Conservation (phyloP, 2,329 filamentous ascomycete genomes). For the Venturia oleaginea region DNA sequence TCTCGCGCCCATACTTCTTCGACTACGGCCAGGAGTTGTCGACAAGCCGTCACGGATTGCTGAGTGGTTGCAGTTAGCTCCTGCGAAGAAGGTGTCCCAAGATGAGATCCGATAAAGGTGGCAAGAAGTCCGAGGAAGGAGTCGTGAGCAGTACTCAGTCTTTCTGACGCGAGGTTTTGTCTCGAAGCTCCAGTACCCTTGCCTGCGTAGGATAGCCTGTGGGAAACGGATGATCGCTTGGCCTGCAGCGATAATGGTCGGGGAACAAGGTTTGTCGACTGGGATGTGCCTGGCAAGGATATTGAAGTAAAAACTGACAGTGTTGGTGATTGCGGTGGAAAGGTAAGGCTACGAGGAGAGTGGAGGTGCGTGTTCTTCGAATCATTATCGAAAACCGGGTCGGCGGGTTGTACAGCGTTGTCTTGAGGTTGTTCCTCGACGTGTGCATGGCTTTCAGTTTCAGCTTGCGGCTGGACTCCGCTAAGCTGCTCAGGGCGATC, state of each 20-base stretch:
- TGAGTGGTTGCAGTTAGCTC: conserved; percentile 76
- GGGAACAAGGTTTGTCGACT: neutral
- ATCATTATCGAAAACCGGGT: conserved; percentile 1
- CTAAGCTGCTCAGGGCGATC: neutral
- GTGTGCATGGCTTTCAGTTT: conserved; percentile 8
- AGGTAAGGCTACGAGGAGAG: conserved; percentile 3
- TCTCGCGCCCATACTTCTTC: conserved; percentile 76
- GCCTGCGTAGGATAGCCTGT: conserved; percentile 68
- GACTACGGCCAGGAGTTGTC: conserved; percentile 67
- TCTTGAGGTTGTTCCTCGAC: neutral
- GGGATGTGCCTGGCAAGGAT: conserved; percentile 24
- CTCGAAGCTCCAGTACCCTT: conserved; percentile 51
- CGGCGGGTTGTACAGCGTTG: conserved; percentile 9
- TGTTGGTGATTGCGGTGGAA: conserved; percentile 1
- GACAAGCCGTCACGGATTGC: conserved; percentile 74
- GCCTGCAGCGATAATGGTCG: conserved; percentile 24
- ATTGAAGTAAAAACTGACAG: conserved; percentile 24
- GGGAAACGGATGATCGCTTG: conserved; percentile 49
- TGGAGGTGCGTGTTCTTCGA: neutral
- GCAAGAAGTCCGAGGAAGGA: conserved; percentile 82
- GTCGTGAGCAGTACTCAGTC: conserved; percentile 72
- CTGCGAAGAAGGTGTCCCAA: conserved; percentile 82
- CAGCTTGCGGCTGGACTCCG: conserved; percentile 9
- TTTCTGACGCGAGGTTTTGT: conserved; percentile 73
- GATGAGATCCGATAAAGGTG: conserved; percentile 86